Percentiles rank a stretch among this genome's conserved stretches.
Evolutionary conservation across 805 yeast genomes (phyloP).

Genomic region (Lachancea meyersii): DNA sequence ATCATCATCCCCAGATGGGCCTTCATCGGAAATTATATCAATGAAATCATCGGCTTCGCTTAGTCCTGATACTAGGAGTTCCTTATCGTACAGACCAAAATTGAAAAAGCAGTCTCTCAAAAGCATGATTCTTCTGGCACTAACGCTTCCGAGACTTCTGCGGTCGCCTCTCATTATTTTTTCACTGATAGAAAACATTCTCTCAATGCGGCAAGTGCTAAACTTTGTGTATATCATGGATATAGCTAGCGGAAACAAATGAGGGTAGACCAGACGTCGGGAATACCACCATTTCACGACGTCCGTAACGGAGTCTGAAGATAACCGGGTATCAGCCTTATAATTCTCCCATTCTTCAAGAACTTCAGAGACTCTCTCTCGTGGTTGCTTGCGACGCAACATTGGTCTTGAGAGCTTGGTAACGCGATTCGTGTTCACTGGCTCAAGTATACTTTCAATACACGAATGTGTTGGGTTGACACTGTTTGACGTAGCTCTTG

Average conservation of each 20-base stretch:
- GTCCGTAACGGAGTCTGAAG: not conserved
- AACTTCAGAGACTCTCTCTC: not conserved
- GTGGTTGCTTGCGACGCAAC: not conserved
- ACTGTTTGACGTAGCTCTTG: not conserved
- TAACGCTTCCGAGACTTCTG: not conserved
- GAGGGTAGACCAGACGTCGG: not conserved
- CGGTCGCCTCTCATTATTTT: not conserved
- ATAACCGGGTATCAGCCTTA: not conserved
- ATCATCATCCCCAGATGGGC: not conserved
- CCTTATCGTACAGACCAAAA: slow-evolving; percentile 1
- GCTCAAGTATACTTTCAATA: not conserved
- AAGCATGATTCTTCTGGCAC: not conserved
- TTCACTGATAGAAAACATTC: not conserved
- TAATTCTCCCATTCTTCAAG: slow-evolving; percentile 4
- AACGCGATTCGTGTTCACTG: not conserved
- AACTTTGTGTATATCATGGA: slow-evolving; percentile 3
- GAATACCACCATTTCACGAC: slow-evolving; percentile 2
- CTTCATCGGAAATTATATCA: not conserved
- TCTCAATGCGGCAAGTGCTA: slow-evolving; percentile 2
- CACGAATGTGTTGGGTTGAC: not conserved
- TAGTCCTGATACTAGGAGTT: not conserved
- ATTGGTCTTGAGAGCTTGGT: not conserved
- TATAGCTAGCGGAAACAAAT: slow-evolving; percentile 3
- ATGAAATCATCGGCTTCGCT: not conserved
- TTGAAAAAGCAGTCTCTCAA: slow-evolving; percentile 3